Evolutionary conservation across 768 basidiomycete genomes (phyloP), one percentile per base, ranked within the genome.

Genomic region (Kwoniella heveanensis): DNA sequence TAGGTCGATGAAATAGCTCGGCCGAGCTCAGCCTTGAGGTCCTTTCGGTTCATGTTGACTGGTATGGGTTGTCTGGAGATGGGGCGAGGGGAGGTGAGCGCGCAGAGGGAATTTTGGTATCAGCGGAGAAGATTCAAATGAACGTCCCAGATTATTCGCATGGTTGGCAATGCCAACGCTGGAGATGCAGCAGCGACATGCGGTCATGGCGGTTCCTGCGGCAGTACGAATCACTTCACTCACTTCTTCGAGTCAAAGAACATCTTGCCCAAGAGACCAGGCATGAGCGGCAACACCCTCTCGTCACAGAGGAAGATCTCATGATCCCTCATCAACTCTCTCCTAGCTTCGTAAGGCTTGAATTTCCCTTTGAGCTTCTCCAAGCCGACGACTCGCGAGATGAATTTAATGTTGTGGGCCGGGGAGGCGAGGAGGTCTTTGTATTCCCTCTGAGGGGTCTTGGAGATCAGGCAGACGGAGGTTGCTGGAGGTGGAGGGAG

Each of bases 221-320:
- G n/a, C n/a, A n/a, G n/a, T n/a, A n/a, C n/a, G n/a, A n/a, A n/a
- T n/a, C n/a, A n/a, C 3, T 71, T 8, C 9, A 77, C 90, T 68
- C 70, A 96, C 93, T 97, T 98, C 82, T 98, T 98, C 0, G 93
- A 91, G 29, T 90, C 86, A 71, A 97, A 92, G 86, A 91, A 98
- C 72, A 88, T 89, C 55, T 86, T 87, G 6, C 96, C 96, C 2
- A 98, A 83, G 51, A 97, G 81, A 64, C 86, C 86, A 1, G 95
- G 95, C 60, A 98, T 85, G 57, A 92, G 81, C n/a, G 90, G 89
- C 37, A 95, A 82, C 47, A 99, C 84, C 27, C 92, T 84, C 65
- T 96, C 92, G 80, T 99, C 96, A 17, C 92, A 92, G 54, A 98
- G 84, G 82, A 97, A 99, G 68, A 98, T 76, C 8, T 87, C 94